Conservation (phyloP, 2,329 filamentous ascomycete genomes). For the Fusarium sterilihyphosum region DNA sequence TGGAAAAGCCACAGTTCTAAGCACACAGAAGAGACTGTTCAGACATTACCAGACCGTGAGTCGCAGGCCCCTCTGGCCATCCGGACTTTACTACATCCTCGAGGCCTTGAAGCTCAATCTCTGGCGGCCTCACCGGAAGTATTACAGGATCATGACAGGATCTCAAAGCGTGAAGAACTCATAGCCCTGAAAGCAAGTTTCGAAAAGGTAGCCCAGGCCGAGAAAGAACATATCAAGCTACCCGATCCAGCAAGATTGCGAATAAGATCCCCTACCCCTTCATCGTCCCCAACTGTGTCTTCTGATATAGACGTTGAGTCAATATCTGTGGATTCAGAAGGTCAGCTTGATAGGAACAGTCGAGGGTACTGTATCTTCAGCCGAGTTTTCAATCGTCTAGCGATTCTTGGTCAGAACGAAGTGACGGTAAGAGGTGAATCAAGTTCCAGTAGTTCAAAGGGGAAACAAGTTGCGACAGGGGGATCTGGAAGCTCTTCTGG, state of each 20-base stretch:
- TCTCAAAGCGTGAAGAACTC: too few relatives aligned
- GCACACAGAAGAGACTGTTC: not conserved
- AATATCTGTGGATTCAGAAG: not conserved
- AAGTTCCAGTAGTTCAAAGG: rapidly evolving
- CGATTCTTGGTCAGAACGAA: not conserved
- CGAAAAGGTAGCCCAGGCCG: too few relatives aligned
- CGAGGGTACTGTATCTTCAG: not conserved
- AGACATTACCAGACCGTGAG: too few relatives aligned
- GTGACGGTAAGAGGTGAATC: not conserved
- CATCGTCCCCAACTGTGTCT: not conserved
- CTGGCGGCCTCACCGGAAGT: not conserved
- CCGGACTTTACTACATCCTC: rapidly evolving
- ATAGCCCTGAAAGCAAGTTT: too few relatives aligned
- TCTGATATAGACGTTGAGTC: not conserved
- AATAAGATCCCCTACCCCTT: rapidly evolving
- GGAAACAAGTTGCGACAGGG: rapidly evolving
- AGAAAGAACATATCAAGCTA: rapidly evolving
- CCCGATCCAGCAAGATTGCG: rapidly evolving
- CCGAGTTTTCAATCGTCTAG: not conserved
- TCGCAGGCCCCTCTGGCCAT: rapidly evolving
- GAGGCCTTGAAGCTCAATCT: rapidly evolving
- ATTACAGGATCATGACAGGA: not conserved
- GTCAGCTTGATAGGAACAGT: not conserved
- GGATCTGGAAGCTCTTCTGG: rapidly evolving
- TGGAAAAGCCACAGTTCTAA: not conserved